Conservation (phyloP, 805 yeast species). For the Nakazawaea sp. region DNA sequence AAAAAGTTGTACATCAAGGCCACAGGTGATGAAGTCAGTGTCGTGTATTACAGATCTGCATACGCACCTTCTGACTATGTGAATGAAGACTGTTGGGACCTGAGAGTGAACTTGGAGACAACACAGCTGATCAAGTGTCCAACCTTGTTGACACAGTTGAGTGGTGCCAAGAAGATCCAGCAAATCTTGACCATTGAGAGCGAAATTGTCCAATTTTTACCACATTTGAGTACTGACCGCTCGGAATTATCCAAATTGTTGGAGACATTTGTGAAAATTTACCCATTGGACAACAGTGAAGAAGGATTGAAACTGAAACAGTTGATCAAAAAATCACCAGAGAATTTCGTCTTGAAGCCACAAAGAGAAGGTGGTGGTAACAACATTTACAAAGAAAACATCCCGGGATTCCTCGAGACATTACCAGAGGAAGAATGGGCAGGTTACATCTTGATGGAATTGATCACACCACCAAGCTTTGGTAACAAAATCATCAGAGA, state of each 20-base stretch:
- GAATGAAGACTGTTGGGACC: slow-evolving; percentile 64
- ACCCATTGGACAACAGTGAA: slow-evolving; percentile 72
- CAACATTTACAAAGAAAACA: slow-evolving; percentile 81
- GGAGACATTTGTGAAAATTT: slow-evolving; percentile 76
- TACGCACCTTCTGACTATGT: slow-evolving; percentile 81
- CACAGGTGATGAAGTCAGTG: slow-evolving; percentile 68
- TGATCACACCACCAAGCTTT: slow-evolving; percentile 71
- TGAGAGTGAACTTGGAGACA: slow-evolving; percentile 65
- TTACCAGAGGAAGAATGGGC: slow-evolving; percentile 73
- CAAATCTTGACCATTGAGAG: slow-evolving; percentile 66
- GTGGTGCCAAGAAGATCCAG: slow-evolving; percentile 93
- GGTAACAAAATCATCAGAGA: slow-evolving; percentile 67
- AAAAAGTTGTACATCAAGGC: slow-evolving; percentile 45
- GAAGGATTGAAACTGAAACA: slow-evolving; percentile 57
- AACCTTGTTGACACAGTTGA: slow-evolving; percentile 75
- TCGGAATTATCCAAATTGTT: slow-evolving; percentile 23
- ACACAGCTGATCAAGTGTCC: slow-evolving; percentile 89
- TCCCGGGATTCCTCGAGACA: slow-evolving; percentile 60
- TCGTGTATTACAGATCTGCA: slow-evolving; percentile 87
- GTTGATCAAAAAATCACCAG: slow-evolving; percentile 63
- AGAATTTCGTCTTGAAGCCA: slow-evolving; percentile 82
- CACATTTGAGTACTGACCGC: slow-evolving; percentile 23
- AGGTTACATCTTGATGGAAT: slow-evolving; percentile 89
- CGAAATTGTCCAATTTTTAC: slow-evolving; percentile 40
- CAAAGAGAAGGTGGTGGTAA: slow-evolving; percentile 99